Evolutionary conservation across 2,329 filamentous ascomycete genomes (phyloP), one percentile per base, ranked within the genome.

Genomic region (Davidsoniella australis): DNA sequence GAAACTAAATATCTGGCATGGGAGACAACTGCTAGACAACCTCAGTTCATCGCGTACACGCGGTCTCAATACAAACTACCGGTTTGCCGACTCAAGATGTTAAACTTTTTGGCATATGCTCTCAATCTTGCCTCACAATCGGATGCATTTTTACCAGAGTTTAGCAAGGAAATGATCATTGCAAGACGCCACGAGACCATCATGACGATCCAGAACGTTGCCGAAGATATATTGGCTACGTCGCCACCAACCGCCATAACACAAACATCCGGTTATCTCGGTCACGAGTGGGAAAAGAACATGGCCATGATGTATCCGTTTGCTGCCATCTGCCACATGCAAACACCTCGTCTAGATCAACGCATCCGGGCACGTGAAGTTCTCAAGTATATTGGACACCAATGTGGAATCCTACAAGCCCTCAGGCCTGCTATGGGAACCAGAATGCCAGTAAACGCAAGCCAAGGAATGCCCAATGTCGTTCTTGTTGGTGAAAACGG

Each of bases 241-340:
- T 47, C 47, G 12, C 50, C 50, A 10, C 50, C 50, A 26, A 33
- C 29, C 2, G 20, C 37, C 1, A 16, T 49, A 3, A 40, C 26
- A 10, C 38, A 23, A 17, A 14, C 18, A 2, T 17, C 14, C 9
- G 23, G 29, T 5, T 38, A 10, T 4, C 33, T n/a, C 4, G 47
- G 47, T n/a, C 14, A n/a, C 6, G 38, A 44, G 5, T 52, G 47
- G 50, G 42, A 36, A n/a, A 52, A 49, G 40, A 52, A 40, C 26
- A 49, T 52, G 47, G 50, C 47, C 1, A 52, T 52, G 50, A 46
- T 52, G 29, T 52, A 52, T 24, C 50, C 50, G 12, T 52, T 52
- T 52, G 50, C 50, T 37, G 23, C 47, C 20, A 49, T 52, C 20
- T 49, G 50, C 5, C 47, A 52, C 26, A 52, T 52, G 50, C 47